Base-by-base conservation (phyloP, 441 rosid species). In the Adansonia grandidieri region DNA sequence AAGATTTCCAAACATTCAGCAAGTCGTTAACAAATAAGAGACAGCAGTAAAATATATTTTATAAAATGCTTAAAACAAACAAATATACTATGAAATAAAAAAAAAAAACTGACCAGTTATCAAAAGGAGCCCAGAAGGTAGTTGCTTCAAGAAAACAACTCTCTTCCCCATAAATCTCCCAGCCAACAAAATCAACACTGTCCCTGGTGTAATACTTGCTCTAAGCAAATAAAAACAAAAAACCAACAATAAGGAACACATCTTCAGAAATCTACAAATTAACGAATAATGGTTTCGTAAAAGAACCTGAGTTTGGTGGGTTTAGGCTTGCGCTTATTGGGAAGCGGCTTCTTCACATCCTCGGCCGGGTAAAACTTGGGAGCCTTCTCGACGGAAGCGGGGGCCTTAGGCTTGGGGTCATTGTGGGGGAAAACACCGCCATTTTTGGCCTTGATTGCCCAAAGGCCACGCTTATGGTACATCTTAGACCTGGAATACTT, bases 101-200 rank as follows among this genome's bases (percentile, higher is more conserved):
- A 56, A 0, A 58, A 9, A 42, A 78, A 62, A 40, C 85, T 63
- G 54, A 87, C 90, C 90, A 2, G 88, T 78, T 4, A 87, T 87
- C 19, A 89, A 78, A 82, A 89, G 87, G 73, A 89, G 74, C n/a
- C 90, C 92, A 67, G 90, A 87, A 1, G 87, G 0, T 24, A 89
- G 87, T 22, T 87, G 89, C 81, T 84, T 84, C 48, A 84, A 57
- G 61, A 84, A 81, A 50, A 84, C 86, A 68, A 84, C 82, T 69
- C 86, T 84, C 74, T 84, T 81, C 22, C 86, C 86, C 86, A 75
- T 81, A 63, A 84, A 84, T 71, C 82, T 84, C 4, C 86, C 86
- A 17, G 89, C 89, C 76, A 86, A 82, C 66, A 88, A 56, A 53
- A 88, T 88, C 81, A 86, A 40, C 66, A 88, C 88, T 8, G 86